phyloP scores from a whole-genome alignment of 2,329 filamentous ascomycete species.

The Aspergillus calidoustus region DNA sequence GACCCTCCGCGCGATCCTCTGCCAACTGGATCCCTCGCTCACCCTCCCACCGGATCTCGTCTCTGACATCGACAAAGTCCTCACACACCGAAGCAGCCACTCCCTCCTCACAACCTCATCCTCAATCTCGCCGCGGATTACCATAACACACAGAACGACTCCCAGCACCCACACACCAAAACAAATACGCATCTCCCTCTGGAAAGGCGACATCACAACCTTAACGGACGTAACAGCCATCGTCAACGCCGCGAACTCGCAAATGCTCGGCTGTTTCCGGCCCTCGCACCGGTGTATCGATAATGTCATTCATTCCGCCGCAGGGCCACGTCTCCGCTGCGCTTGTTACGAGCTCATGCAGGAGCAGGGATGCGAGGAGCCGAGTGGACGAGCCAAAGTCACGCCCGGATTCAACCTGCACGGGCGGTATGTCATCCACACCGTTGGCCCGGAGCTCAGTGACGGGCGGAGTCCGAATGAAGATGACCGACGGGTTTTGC shows the following conservation, averaged over 20 bases:
- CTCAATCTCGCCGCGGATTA: background rate
- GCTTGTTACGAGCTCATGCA: constrained; percentile 24
- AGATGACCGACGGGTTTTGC: background rate
- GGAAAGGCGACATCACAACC: constrained; percentile 32
- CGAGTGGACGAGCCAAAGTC: constrained; percentile 19
- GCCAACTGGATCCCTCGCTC: background rate
- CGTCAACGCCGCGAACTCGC: constrained; percentile 29
- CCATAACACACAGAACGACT: background rate
- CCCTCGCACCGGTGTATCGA: constrained; percentile 31
- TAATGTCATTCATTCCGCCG: constrained; percentile 30
- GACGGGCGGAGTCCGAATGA: background rate
- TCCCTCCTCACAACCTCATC: background rate
- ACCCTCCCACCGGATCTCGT: background rate
- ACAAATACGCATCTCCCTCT: constrained; percentile 11
- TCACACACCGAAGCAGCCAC: background rate
- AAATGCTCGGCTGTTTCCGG: constrained; percentile 28
- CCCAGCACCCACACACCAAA: background rate
- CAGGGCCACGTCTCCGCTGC: constrained; percentile 28
- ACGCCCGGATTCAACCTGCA: constrained; percentile 29
- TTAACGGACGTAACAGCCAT: constrained; percentile 28
- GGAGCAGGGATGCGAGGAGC: constrained; percentile 18
- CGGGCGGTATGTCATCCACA: constrained; percentile 25
- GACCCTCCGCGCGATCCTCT: background rate
- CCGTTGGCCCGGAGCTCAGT: constrained; percentile 27
- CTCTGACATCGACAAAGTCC: background rate